A percentile compares a stretch with the other conserved stretches of the same genome.
phyloP scores from a whole-genome alignment of 257 asterid species.

The Penstemon davidsonii region DNA sequence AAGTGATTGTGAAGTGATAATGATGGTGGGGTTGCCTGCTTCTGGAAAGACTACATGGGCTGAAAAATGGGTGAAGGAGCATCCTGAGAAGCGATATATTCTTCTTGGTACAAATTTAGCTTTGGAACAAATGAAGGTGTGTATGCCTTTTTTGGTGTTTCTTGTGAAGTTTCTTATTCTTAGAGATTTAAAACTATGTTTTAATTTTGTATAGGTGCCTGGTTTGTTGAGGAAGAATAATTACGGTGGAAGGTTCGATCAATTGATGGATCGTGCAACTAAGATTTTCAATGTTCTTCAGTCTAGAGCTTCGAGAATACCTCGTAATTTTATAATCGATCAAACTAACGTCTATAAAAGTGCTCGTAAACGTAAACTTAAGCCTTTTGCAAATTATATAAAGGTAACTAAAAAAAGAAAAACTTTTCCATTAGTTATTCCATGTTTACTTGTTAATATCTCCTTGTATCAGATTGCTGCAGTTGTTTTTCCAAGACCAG shows the following conservation, averaged over 20 bases:
- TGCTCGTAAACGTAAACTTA: constrained; percentile 58
- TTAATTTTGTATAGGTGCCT: constrained; percentile 43
- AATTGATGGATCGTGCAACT: constrained; percentile 56
- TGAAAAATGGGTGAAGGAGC: constrained; percentile 47
- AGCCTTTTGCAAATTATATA: constrained; percentile 47
- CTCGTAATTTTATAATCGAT: constrained; percentile 64
- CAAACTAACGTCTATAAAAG: constrained; percentile 55
- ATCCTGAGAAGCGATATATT: constrained; percentile 62
- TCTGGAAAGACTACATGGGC: constrained; percentile 80
- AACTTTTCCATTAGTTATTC: neutral
- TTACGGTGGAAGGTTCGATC: constrained; percentile 39
- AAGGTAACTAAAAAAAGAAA: constrained; percentile 38
- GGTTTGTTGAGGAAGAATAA: constrained; percentile 44
- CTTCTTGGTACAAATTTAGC: constrained; percentile 58
- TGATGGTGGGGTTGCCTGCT: constrained; percentile 73
- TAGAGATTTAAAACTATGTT: constrained; percentile 1
- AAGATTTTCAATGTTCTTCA: constrained; percentile 50
- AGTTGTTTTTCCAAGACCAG: constrained; percentile 52
- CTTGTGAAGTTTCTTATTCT: neutral
- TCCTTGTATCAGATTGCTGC: constrained; percentile 52
- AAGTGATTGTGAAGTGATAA: constrained; percentile 50
- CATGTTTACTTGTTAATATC: constrained; percentile 2
- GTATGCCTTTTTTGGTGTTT: constrained; percentile 10
- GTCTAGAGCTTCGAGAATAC: constrained; percentile 57
- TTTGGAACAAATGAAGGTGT: constrained; percentile 62